Conservation (phyloP, 2,329 filamentous ascomycete genomes). For the Trichoderma sp. region DNA sequence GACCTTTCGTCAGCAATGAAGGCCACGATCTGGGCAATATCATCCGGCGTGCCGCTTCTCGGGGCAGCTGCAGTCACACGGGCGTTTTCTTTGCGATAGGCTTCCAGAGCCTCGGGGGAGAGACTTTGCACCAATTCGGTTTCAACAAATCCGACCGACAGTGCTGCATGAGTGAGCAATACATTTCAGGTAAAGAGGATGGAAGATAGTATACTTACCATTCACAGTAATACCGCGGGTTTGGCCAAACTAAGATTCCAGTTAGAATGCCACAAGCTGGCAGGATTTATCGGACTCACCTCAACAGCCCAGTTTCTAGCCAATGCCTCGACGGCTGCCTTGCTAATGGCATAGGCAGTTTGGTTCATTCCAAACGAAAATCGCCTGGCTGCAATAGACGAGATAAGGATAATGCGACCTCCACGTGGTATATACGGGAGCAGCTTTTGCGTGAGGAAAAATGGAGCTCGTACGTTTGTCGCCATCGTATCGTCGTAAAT, state of each 20-base stretch:
- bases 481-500: constrained; percentile 6
- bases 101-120: constrained; percentile 4
- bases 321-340: constrained; percentile 33
- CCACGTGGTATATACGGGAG: constrained; percentile 30
- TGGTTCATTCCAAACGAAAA: constrained; percentile 27
- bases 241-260: not conserved
- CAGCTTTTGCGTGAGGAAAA: constrained; percentile 34
- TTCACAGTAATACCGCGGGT: not conserved
- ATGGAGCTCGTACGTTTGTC: constrained; percentile 19
- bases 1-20: constrained; percentile 32
- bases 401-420: constrained; percentile 36
- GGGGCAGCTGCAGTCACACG: constrained; percentile 33
- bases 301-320: constrained; percentile 33
- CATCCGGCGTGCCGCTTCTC: constrained; percentile 30
- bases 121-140: constrained; percentile 25
- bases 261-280: constrained; percentile 12
- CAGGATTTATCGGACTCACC: constrained; percentile 30
- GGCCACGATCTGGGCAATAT: constrained; percentile 32
- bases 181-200: not conserved
- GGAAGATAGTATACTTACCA: not conserved
- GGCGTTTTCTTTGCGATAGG: constrained; percentile 31
- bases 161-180: constrained; percentile 33
- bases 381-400: constrained; percentile 31
- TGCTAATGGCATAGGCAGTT: constrained; percentile 35
- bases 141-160: constrained; percentile 30